Evolutionary conservation across 1,284 basidiomycete genomes (phyloP), one percentile per base, ranked within the genome.

Genomic region (Cystobasidium pallidum): DNA sequence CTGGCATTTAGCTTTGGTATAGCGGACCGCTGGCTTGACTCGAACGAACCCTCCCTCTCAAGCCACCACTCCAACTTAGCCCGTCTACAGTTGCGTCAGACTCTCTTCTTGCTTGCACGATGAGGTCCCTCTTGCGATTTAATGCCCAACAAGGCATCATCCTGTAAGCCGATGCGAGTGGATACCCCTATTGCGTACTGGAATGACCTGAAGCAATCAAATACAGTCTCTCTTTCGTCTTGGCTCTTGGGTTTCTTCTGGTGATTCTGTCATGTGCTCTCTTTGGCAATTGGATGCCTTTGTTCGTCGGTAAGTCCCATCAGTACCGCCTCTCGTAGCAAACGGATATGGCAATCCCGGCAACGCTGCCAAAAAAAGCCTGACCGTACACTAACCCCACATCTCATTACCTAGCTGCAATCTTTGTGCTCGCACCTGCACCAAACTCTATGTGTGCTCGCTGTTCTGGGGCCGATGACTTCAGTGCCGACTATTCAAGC

Each of bases 181-280:
- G n/a, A n/a, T n/a, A 19, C 43, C 24, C 19, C 30, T 21, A 21
- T 34, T 43, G 13, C 24, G 15, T 13, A 10, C 15, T 15, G 39
- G 39, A 26, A 15, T 28, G 17, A 6, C 26, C 28, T 51, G 24
- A 43, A 15, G 21, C n/a, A 6, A 28, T 13, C 10, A 3, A 19
- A 13, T 62, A 24, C 51, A 71, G 68, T 73, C 88, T 97, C 66
- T 94, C 95, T 3, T 96, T 99, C 82, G 91, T 97, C 72, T 88
- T 99, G 51, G 96, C 96, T 15, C 86, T 96, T 34, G 96, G 96
- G 30, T 99, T 99, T 83, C 84, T 99, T 71, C 88, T 99, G 79
- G 92, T 99, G 80, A 99, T 99, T 81, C 89, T 99, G 34, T 94
- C 92, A 0, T 99, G 96, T 81, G 95, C 96, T 28, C 84, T 99